Evolutionary conservation across 768 basidiomycete genomes (phyloP).

Genomic region (Pleurotus ostreatus): DNA sequence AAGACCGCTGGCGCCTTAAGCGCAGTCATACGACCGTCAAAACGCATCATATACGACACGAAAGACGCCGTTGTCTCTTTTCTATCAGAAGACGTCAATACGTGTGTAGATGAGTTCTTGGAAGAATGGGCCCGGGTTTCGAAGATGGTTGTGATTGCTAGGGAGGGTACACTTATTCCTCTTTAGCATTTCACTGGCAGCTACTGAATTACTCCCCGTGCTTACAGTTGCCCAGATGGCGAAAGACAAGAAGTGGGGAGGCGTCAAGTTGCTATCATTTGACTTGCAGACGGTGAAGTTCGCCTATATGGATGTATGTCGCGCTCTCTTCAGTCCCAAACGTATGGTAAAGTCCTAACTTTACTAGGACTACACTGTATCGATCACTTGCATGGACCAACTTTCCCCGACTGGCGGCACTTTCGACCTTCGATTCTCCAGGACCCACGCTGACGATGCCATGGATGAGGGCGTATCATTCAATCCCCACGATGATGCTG

Average conservation of each 20-base stretch:
- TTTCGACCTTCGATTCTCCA: conserved; percentile 72
- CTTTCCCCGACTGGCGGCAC: conserved; percentile 63
- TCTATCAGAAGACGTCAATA: conserved; percentile 79
- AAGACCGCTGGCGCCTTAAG: conserved; percentile 53
- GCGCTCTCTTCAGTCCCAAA: no score
- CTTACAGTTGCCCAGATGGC: conserved; percentile 77
- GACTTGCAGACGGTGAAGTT: conserved; percentile 93
- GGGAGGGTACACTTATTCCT: conserved; percentile 56
- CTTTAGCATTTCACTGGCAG: neutral
- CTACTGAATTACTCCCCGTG: neutral
- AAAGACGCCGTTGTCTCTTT: conserved; percentile 87
- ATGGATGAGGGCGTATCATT: conserved; percentile 24
- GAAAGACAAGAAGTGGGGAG: conserved; percentile 64
- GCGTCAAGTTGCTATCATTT: conserved; percentile 82
- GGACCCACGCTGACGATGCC: conserved; percentile 21
- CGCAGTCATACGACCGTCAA: conserved; percentile 75
- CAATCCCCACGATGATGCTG: conserved; percentile 80
- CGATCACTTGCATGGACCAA: conserved; percentile 77
- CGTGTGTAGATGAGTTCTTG: conserved; percentile 85
- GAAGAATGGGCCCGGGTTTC: conserved; percentile 92
- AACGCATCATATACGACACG: conserved; percentile 87
- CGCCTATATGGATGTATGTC: conserved; percentile 61
- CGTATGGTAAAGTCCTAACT: neutral
- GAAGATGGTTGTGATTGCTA: conserved; percentile 91
- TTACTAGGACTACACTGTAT: conserved; percentile 66